These are phyloP conservation scores for Podospora bellae-mahoneyi DNA, from an alignment of 495 filamentous ascomycete species.

Conservation along the genomic window DNA sequence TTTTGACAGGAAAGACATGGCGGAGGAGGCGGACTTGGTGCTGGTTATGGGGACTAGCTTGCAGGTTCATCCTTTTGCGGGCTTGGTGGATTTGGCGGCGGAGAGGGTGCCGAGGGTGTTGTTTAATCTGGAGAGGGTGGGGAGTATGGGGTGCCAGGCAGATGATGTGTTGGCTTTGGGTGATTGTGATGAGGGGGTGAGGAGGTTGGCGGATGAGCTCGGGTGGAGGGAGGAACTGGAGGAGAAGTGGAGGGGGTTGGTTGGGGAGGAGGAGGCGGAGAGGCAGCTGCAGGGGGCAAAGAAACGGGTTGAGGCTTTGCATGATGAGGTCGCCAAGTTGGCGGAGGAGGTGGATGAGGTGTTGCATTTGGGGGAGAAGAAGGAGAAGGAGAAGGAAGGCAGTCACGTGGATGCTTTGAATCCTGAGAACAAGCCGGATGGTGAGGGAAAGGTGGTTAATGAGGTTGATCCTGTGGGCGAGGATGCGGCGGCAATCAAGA, in stretches of 20 bases:
- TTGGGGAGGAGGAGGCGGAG: conserved; percentile 43
- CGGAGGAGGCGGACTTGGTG: conserved; percentile 67
- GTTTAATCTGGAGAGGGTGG: conserved; percentile 85
- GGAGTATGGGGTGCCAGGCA: conserved; percentile 61
- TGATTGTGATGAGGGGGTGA: conserved; percentile 76
- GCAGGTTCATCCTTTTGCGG: conserved; percentile 84
- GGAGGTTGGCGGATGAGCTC: conserved; percentile 72
- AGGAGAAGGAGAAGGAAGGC: conserved; percentile 6
- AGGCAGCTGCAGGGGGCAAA: conserved; percentile 33
- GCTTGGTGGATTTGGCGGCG: conserved; percentile 61
- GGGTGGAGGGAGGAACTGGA: conserved; percentile 89
- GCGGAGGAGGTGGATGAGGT: conserved; percentile 36
- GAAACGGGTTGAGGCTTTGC: conserved; percentile 26
- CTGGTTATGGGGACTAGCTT: conserved; percentile 93
- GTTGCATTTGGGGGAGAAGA: conserved; percentile 33
- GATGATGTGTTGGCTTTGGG: conserved; percentile 42
- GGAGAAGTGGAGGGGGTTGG: conserved; percentile 37
- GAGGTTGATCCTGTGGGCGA: neutral
- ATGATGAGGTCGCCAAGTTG: conserved; percentile 38
- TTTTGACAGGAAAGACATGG: conserved; percentile 54
- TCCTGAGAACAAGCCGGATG: neutral
- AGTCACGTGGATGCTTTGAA: conserved; percentile 6
- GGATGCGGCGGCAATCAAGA: neutral
- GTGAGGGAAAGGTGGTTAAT: neutral
- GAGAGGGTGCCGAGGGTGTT: conserved; percentile 69